These are phyloP conservation scores for Polysphondylium violaceum DNA, from an alignment of 78 protist species.

Conservation along the genomic window DNA sequence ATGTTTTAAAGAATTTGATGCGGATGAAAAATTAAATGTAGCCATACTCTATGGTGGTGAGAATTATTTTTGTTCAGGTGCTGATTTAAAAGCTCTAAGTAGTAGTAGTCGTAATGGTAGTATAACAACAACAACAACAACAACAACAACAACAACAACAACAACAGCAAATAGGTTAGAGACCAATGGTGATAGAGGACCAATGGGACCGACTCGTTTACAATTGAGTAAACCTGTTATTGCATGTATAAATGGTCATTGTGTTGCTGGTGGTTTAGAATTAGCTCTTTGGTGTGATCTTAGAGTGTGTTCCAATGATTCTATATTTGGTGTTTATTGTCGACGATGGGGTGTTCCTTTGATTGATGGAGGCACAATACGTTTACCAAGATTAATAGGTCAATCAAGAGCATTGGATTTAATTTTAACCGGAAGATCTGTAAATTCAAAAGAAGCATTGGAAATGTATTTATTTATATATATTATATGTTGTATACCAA, in stretches of 20 bases:
- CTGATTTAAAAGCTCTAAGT: conserved; percentile 86
- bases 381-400: conserved; percentile 90
- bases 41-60: conserved; percentile 83
- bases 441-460: conserved; percentile 76
- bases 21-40: conserved; percentile 37
- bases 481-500: too few species aligned
- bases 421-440: conserved; percentile 87
- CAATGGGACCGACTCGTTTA: conserved; percentile 87
- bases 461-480: too few species aligned
- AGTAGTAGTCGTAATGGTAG: neutral
- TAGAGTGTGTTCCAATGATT: conserved; percentile 18
- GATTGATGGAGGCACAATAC: conserved; percentile 91
- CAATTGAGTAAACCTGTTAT: conserved; percentile 81
- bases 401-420: conserved; percentile 84
- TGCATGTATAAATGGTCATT: conserved; percentile 79
- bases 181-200: conserved; percentile 58
- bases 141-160: neutral
- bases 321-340: conserved; percentile 87
- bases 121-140: neutral
- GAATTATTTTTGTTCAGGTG: conserved; percentile 90
- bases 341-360: conserved; percentile 91
- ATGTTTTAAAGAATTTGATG: conserved; percentile 80
- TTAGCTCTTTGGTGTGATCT: conserved; percentile 89
- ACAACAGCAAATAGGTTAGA: conserved; percentile 7
- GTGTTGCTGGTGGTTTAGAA: conserved; percentile 93